phyloP scores from a whole-genome alignment of 169 alveolate species.

The Babesia divergens region DNA sequence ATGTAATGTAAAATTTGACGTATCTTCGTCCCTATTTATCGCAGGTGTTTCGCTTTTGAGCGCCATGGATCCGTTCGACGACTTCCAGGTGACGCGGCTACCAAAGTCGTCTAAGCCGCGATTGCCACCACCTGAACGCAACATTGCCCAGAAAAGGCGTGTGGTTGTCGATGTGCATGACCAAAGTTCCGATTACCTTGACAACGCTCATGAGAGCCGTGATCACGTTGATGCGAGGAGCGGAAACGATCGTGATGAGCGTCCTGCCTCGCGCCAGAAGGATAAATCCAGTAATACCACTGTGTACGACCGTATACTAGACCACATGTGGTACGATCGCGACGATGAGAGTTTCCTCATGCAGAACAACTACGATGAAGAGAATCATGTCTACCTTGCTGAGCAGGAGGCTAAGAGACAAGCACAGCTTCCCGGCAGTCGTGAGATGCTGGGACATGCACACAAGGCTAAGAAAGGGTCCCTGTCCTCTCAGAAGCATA shows the following conservation, averaged over 20 bases:
- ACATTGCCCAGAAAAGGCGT: background rate
- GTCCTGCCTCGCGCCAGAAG: background rate
- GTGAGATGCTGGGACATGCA: background rate
- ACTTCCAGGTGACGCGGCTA: constrained; percentile 61
- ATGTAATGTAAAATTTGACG: too few species aligned
- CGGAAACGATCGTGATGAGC: background rate
- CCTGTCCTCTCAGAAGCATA: constrained; percentile 78
- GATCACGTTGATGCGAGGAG: constrained; percentile 9
- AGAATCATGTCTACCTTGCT: constrained; percentile 28
- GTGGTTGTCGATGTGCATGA: constrained; percentile 1
- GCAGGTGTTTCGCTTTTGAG: background rate
- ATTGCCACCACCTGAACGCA: background rate
- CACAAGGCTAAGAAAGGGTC: constrained; percentile 10
- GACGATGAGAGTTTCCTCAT: constrained; percentile 64
- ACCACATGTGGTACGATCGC: constrained; percentile 70
- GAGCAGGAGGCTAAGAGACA: constrained; percentile 59
- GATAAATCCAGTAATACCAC: background rate
- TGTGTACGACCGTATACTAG: constrained; percentile 46
- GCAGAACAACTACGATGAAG: constrained; percentile 65
- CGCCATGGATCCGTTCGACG: constrained; percentile 58
- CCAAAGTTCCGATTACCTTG: background rate
- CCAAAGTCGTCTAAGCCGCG: constrained; percentile 53
- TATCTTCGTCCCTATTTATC: background rate
- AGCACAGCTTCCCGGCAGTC: constrained; percentile 55
- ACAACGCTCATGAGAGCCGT: background rate